phyloP scores from a whole-genome alignment of 257 asterid genomes.

The Nicotiana knightiana region DNA sequence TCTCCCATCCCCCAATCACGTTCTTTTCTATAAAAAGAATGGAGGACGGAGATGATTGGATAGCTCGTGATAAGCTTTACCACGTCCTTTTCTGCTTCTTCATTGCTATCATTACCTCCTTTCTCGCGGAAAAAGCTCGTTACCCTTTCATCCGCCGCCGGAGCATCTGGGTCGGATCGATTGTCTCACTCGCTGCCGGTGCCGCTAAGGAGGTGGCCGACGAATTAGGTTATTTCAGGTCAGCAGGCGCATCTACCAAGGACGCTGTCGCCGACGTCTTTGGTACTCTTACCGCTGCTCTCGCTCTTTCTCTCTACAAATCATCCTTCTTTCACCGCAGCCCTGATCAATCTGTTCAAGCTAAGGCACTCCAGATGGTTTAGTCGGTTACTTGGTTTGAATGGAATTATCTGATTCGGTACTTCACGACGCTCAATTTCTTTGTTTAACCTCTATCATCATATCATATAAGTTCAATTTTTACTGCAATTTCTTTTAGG shows the following conservation, averaged over 20 bases:
- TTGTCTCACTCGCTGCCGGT: constrained; percentile 53
- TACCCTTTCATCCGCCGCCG: constrained; percentile 56
- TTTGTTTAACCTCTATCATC: background rate
- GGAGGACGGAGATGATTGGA: constrained; percentile 80
- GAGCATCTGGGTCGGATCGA: constrained; percentile 64
- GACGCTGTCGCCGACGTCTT: constrained; percentile 61
- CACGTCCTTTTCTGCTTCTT: constrained; percentile 70
- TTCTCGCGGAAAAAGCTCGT: constrained; percentile 37
- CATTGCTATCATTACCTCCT: constrained; percentile 42
- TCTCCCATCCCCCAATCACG: background rate
- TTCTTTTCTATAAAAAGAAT: constrained; percentile 9
- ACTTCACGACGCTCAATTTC: background rate
- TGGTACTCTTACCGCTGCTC: constrained; percentile 53
- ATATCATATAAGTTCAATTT: background rate
- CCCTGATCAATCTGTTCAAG: constrained; percentile 19
- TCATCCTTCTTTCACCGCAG: constrained; percentile 11
- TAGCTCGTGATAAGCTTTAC: constrained; percentile 61
- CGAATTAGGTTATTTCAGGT: constrained; percentile 63
- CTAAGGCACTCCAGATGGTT: constrained; percentile 48
- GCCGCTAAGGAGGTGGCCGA: constrained; percentile 82
- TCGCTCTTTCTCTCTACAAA: constrained; percentile 28
- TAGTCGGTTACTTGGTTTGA: constrained; percentile 7
- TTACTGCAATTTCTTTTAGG: no score
- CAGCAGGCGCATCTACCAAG: constrained; percentile 78
- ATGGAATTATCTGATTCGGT: background rate